These are phyloP conservation scores for Clitoria ternatea DNA, from an alignment of 306 rosid species.

Conservation along the genomic window DNA sequence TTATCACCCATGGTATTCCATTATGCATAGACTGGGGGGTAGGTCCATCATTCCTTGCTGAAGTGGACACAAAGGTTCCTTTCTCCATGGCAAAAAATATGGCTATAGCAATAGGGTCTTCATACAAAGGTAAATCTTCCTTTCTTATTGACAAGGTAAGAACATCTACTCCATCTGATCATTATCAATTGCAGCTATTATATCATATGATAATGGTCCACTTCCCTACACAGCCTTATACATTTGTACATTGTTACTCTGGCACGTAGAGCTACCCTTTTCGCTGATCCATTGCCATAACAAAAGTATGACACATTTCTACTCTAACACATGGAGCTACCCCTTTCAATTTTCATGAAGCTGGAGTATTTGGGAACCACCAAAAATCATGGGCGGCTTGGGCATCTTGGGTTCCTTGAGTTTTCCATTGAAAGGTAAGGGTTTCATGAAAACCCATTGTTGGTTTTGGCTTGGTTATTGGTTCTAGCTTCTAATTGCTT, in stretches of 20 bases:
- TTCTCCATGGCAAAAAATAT: conserved; percentile 54
- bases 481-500: no score
- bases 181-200: conserved; percentile 58
- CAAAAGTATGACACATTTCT: no score
- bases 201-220: conserved; percentile 19
- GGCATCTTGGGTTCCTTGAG: no score
- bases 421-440: no score
- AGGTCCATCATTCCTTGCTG: conserved; percentile 59
- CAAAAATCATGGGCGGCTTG: no score
- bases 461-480: no score
- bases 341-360: no score
- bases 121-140: conserved; percentile 23
- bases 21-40: conserved; percentile 34
- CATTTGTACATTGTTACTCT: conserved; percentile 50
- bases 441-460: no score
- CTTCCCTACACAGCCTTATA: conserved; percentile 53
- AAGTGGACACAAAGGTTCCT: conserved; percentile 54
- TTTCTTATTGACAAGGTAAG: conserved; percentile 54
- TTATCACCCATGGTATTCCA: conserved; percentile 73
- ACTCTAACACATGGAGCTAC: no score
- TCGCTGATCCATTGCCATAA: no score
- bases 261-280: no score
- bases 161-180: conserved; percentile 63
- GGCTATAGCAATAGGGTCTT: conserved; percentile 66
- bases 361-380: no score